A percentile compares a stretch with the other conserved stretches of the same genome.
phyloP scores from a whole-genome alignment of 2,329 filamentous ascomycete genomes.

The Penicillium sp. region DNA sequence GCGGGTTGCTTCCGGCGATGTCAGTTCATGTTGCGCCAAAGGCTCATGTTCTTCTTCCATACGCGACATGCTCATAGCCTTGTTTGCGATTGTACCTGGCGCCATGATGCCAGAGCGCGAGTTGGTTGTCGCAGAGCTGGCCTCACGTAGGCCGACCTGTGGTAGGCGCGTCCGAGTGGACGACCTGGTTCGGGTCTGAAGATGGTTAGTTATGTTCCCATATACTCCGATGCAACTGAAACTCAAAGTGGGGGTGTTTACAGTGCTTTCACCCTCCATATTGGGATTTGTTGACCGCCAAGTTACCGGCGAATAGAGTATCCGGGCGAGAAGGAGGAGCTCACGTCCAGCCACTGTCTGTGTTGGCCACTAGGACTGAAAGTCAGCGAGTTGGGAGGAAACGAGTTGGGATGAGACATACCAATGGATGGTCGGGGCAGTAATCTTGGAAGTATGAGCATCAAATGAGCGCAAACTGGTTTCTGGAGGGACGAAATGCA shows the following conservation, averaged over 20 bases:
- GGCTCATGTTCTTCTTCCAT: constrained; percentile 11
- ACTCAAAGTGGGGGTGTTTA: constrained; percentile 13
- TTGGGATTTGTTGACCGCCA: constrained; percentile 21
- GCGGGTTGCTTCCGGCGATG: constrained; percentile 46
- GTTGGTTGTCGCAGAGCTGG: constrained; percentile 54
- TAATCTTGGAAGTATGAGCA: neutral
- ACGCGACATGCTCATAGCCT: constrained; percentile 46
- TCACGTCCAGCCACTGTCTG: constrained; percentile 24
- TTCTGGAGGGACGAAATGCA: constrained; percentile 9
- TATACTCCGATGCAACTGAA: neutral
- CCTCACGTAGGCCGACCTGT: constrained; percentile 44
- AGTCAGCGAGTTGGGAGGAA: neutral
- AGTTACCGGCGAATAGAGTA: constrained; percentile 22
- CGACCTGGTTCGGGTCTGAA: constrained; percentile 25
- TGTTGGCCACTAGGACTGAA: constrained; percentile 3
- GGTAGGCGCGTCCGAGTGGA: constrained; percentile 32
- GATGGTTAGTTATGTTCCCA: neutral
- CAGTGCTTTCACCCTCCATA: constrained; percentile 36
- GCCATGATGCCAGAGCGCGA: constrained; percentile 47
- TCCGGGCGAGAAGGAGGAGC: constrained; percentile 20
- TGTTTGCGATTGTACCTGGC: constrained; percentile 44
- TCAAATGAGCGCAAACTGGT: constrained; percentile 9
- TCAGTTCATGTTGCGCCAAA: constrained; percentile 8
- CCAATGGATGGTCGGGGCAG: constrained; percentile 3
- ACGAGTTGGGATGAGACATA: neutral